A percentile compares a stretch with the other conserved stretches of the same genome.
These are phyloP conservation scores for Cylindrotheca fusiformis DNA, from an alignment of 108 stramenopile species.

Conservation along the genomic window DNA sequence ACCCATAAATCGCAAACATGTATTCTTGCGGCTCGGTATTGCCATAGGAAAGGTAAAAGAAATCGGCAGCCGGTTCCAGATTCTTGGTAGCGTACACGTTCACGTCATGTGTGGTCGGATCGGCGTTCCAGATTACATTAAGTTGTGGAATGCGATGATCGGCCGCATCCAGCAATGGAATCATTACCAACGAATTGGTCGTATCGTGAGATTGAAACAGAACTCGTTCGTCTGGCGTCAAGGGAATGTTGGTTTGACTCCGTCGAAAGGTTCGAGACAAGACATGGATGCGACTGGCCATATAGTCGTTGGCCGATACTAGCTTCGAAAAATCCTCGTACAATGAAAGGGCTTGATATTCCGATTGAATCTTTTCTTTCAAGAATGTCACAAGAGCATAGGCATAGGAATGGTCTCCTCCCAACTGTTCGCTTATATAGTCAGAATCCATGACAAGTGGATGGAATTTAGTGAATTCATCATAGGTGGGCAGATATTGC, in stretches of 20 bases:
- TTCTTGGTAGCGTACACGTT: background rate
- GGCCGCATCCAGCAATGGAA: slow-evolving; percentile 15
- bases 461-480: slow-evolving; percentile 8
- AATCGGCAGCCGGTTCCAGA: background rate
- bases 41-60: slow-evolving; percentile 7
- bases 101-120: background rate
- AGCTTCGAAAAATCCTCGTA: background rate
- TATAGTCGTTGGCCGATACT: background rate
- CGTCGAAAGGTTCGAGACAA: background rate
- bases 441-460: background rate
- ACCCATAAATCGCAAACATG: background rate
- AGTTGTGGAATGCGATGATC: slow-evolving; percentile 5
- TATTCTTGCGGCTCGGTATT: background rate
- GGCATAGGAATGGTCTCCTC: background rate
- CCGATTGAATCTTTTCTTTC: background rate
- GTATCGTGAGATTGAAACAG: background rate
- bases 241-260: background rate
- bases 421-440: background rate
- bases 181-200: background rate
- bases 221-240: background rate
- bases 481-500: slow-evolving; percentile 12
- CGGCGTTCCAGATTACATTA: slow-evolving; percentile 4
- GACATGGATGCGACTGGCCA: background rate
- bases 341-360: slow-evolving; percentile 6
- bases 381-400: background rate